Percentiles rank a stretch among this genome's conserved stretches.
phyloP scores from a whole-genome alignment of 2,329 filamentous ascomycete species.

The Aspergillus eucalypticola region DNA sequence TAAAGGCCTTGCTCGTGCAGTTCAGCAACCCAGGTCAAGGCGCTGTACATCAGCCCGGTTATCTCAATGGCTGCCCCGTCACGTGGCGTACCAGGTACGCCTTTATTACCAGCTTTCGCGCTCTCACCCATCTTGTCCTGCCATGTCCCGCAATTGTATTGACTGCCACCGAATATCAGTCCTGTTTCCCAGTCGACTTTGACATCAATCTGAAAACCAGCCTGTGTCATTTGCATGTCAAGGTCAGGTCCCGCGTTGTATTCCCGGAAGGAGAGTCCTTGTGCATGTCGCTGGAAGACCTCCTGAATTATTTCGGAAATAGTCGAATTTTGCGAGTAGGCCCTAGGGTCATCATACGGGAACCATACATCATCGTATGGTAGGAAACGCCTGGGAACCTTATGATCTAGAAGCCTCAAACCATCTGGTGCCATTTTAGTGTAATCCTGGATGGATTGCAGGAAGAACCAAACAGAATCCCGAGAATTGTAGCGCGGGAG shows the following conservation, averaged over 20 bases:
- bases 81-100: conserved; percentile 90
- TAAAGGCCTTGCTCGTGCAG: conserved; percentile 70
- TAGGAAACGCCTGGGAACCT: conserved; percentile 79
- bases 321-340: conserved; percentile 81
- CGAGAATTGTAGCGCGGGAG: conserved; percentile 91
- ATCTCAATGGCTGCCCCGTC: conserved; percentile 96
- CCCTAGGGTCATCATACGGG: conserved; percentile 72
- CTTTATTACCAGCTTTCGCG: conserved; percentile 84
- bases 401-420: conserved; percentile 69
- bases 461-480: conserved; percentile 96
- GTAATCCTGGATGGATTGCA: conserved; percentile 96
- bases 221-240: conserved; percentile 88
- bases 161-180: conserved; percentile 90
- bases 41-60: conserved; percentile 88
- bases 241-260: conserved; percentile 87
- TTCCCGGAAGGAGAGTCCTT: conserved; percentile 87
- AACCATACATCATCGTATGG: conserved; percentile 98
- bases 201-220: conserved; percentile 90
- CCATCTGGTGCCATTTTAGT: conserved; percentile 78
- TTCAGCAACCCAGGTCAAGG: conserved; percentile 73
- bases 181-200: conserved; percentile 89
- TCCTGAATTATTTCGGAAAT: conserved; percentile 91
- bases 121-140: conserved; percentile 99
- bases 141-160: conserved; percentile 96
- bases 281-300: conserved; percentile 85